Base-by-base conservation (phyloP, 2,329 filamentous ascomycete genomes). In the Allantophomopsis lycopodina region DNA sequence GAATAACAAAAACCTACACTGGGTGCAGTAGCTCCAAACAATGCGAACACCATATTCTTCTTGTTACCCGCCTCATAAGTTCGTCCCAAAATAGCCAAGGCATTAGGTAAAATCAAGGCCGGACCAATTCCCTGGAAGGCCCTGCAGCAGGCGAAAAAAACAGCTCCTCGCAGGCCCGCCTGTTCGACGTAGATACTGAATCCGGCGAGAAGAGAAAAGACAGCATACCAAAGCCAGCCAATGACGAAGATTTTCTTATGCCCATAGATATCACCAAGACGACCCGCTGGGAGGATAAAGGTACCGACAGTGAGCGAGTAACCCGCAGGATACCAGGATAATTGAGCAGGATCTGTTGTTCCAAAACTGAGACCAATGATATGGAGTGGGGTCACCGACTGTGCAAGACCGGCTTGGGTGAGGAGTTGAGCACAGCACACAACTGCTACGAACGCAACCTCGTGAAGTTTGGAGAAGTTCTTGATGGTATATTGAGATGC, bases 321-420 rank as follows among this genome's bases (percentile, higher is more conserved):
- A 2, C 69, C 70, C 1, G 71, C 71, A 10, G 72, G 61, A 37
- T 69, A 65, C 71, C 74, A 77, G 32, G 62, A 64, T 12, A 74
- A 55, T n/a, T 64, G 53, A 7, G 63, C 64, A 0, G 58, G 53
- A 2, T 63, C 59, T 3, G 50, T 58, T 35, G 66, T 54, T 13
- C 57, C 56, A 44, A 74, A 73, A 36, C 56, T 60, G 11, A 51
- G 46, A 14, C 65, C 68, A 39, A 75, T 68, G 28, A 65, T 60
- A 37, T 56, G 57, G 1, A 72, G 55, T 7, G 70, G 65, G 7
- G 68, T 59, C 21, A 76, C 54, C 3, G 60, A 60, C 43, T 66
- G 60, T 3, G 60, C 63, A 4, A 73, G 59, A n/a, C 62, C 63
- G 0, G 61, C 60, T 45, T 69, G 63, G 23, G 65, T 68, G 44